phyloP scores from a whole-genome alignment of 805 yeast species.

The Yarrowia bubula region DNA sequence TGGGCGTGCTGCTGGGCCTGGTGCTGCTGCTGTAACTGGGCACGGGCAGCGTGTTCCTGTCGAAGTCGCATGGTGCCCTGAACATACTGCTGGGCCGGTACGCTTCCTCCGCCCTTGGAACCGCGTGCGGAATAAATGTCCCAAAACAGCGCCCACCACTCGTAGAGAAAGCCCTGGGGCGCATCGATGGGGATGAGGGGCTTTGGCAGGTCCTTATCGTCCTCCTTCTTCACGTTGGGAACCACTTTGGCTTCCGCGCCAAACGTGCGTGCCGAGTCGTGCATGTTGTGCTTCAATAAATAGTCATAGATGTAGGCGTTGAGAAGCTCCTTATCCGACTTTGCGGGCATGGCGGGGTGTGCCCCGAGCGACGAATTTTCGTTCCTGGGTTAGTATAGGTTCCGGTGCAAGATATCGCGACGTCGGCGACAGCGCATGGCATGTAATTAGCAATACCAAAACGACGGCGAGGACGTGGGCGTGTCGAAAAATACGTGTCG shows the following conservation, averaged over 20 bases:
- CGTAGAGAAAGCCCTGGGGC: conserved; percentile 81
- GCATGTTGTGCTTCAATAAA: conserved; percentile 66
- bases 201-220: conserved; percentile 32
- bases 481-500: background rate
- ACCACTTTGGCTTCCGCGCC: conserved; percentile 70
- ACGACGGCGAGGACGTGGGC: background rate
- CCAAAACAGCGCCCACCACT: conserved; percentile 98
- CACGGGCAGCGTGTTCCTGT: conserved; percentile 34
- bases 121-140: conserved; percentile 83
- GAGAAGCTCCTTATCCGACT: conserved; percentile 41
- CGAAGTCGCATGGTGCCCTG: conserved; percentile 49
- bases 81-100: conserved; percentile 67
- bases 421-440: background rate
- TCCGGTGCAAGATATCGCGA: background rate
- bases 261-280: conserved; percentile 70
- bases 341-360: conserved; percentile 27
- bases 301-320: conserved; percentile 88
- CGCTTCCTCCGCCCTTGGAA: conserved; percentile 55
- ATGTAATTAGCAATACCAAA: background rate
- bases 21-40: conserved; percentile 31
- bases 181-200: conserved; percentile 56
- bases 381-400: conserved; percentile 17
- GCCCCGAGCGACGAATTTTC: conserved; percentile 27
- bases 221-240: conserved; percentile 31
- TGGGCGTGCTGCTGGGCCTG: conserved; percentile 34